Conservation (phyloP, 2,329 filamentous ascomycete species). For the Fonsecaea monophora region DNA sequence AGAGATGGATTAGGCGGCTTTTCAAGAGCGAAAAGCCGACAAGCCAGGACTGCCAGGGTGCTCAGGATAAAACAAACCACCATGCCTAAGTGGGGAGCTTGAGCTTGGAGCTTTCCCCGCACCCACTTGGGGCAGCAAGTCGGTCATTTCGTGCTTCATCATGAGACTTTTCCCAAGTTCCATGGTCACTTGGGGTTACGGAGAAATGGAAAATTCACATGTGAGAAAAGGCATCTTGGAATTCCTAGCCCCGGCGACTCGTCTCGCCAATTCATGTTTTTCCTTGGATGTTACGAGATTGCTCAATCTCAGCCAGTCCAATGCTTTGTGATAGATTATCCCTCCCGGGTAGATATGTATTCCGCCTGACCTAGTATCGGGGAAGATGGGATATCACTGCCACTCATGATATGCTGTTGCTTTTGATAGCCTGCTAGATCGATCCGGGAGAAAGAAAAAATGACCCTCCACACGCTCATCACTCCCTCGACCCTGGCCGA, state of each 20-base stretch:
- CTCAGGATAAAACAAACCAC: neutral
- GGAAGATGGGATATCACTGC: neutral
- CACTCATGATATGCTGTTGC: neutral
- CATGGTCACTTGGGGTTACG: neutral
- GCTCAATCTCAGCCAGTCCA: neutral
- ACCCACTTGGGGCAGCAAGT: neutral
- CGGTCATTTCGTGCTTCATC: neutral
- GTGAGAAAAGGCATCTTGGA: neutral
- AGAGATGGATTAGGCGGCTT: constrained; percentile 8
- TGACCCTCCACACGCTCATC: constrained; percentile 6
- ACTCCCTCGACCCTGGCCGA: neutral
- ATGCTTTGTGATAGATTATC: neutral
- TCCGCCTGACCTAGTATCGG: neutral
- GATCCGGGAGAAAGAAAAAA: neutral
- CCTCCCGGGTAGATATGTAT: neutral
- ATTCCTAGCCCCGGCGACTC: neutral
- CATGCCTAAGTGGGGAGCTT: constrained; percentile 1
- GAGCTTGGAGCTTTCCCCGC: constrained; percentile 14
- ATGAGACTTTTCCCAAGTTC: neutral
- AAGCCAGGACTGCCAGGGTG: no score
- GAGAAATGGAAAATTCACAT: neutral
- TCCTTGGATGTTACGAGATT: neutral
- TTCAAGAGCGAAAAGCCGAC: neutral
- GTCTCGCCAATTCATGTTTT: neutral
- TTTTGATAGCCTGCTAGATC: constrained; percentile 1